Base-by-base conservation (phyloP, 2,329 filamentous ascomycete genomes). In the Botrytis cinerea region DNA sequence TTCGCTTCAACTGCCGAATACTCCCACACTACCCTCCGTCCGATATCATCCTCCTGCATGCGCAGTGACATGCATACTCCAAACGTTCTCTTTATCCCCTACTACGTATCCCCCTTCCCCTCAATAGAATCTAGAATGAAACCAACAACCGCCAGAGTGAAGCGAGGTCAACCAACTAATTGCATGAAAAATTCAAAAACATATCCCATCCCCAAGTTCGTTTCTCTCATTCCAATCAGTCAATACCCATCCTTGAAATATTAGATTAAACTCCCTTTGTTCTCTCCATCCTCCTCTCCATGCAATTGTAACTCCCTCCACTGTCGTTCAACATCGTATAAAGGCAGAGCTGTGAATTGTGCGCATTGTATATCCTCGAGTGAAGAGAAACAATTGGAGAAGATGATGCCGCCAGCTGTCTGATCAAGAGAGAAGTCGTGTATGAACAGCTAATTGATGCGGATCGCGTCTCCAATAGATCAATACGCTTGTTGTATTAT, bases 401-500 rank as follows among this genome's bases (percentile, higher is more conserved):
- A 63, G 35, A 38, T 28, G 28, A 25, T 28, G 28, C 48, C 61
- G 48, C 61, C 28, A 35, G 32, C 22, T 67, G 38, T 54, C 46
- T 67, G 25, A 35, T 54, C 32, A 54, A 67, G 25, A 51, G 64
- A 70, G 43, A 51, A 60, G 32, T 57, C 22, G 51, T 61, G 38
- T 32, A 40, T 67, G 70, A 38, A 57, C 48, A 72, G 22, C 12
- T 5, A 67, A 51, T 9, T 51, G 57, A 46, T 71, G 38, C 70
- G 45, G 28, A 38, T 7, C 14, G 46, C n/a, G 66, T 66, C 46
- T 66, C 45, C 45, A 10, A 72, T 72, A 22, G 43, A 46, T 43
- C 43, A n/a, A 46, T 72, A 48, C 54, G 46, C 60, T 51, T 35
- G 48, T 59, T 48, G 66, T 72, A 72, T 43, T 48, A 68, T 67